Evolutionary conservation across 1,139 yeast species (phyloP).

Genomic region (Meyerozyma carpophila): DNA sequence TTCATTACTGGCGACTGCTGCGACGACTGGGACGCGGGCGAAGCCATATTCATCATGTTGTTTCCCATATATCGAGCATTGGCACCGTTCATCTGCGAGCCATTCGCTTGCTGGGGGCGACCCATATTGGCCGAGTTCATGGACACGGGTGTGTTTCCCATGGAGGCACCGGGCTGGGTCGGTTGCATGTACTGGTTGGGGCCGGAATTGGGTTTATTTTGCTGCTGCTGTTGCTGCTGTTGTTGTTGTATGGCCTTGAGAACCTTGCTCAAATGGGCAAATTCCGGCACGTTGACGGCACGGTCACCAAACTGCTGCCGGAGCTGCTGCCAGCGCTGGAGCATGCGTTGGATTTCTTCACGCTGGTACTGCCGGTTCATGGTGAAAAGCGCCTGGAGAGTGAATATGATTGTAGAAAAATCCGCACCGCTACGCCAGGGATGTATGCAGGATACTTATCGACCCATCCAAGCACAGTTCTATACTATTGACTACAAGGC

Average conservation of each 20-base stretch:
- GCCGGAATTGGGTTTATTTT: not conserved
- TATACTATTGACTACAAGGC: not conserved
- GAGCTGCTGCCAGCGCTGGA: conserved; percentile 59
- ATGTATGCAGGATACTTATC: not conserved
- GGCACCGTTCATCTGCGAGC: not conserved
- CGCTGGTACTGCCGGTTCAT: conserved; percentile 23
- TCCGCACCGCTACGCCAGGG: not conserved
- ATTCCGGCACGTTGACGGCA: conserved; percentile 58
- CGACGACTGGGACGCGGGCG: not conserved
- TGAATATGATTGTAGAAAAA: not conserved
- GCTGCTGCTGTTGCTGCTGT: conserved; percentile 19
- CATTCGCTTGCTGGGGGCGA: not conserved
- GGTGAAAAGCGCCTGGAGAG: not conserved
- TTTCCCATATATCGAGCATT: not conserved
- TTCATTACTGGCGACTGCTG: not conserved
- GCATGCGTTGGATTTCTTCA: conserved; percentile 40
- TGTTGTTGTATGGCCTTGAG: conserved; percentile 50
- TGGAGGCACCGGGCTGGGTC: not conserved
- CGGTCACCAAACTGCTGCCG: conserved; percentile 60
- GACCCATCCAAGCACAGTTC: no score
- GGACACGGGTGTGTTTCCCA: not conserved
- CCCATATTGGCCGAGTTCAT: not conserved
- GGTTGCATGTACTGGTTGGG: not conserved
- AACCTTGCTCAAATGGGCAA: conserved; percentile 51
- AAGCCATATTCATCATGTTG: not conserved